Conservation (phyloP, 139 green algal species). For the Tetraselmis chui region DNA sequence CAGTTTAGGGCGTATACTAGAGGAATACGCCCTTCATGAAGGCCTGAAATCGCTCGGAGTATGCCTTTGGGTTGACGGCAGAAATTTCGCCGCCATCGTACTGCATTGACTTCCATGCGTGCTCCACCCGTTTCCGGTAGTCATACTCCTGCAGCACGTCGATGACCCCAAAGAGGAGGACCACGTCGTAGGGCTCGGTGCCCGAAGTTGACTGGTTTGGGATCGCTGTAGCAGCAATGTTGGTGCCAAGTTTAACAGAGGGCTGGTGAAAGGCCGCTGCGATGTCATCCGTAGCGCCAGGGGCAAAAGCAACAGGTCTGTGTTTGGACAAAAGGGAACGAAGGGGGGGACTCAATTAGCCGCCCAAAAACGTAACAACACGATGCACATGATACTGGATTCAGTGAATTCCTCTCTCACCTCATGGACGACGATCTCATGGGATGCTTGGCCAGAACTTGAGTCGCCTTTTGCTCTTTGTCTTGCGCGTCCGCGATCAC, state of each 20-base stretch:
- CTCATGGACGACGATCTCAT: constrained; percentile 2
- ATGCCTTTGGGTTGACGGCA: constrained; percentile 64
- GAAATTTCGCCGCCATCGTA: constrained; percentile 72
- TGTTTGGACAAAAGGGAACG: not conserved
- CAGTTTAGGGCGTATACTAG: no score
- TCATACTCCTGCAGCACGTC: constrained; percentile 91
- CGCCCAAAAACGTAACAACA: no score
- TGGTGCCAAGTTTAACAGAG: constrained; percentile 47
- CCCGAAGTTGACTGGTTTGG: not conserved
- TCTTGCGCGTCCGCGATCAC: not conserved
- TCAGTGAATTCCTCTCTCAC: not conserved
- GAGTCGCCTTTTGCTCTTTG: not conserved
- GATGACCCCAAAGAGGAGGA: constrained; percentile 88
- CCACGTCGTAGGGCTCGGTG: constrained; percentile 36
- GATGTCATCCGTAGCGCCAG: constrained; percentile 16
- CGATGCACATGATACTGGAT: not conserved
- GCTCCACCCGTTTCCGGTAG: constrained; percentile 77
- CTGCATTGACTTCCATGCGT: constrained; percentile 69
- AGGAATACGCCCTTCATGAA: constrained; percentile 54
- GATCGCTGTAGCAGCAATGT: constrained; percentile 53
- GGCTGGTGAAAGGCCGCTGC: constrained; percentile 7
- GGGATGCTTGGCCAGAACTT: not conserved
- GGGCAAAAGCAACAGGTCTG: constrained; percentile 19
- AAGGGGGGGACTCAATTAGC: no score
- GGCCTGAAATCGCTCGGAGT: constrained; percentile 64